Evolutionary conservation across 192 early-diverging fungal genomes (phyloP), one percentile per base, ranked within the genome.

Genomic region (Lobosporangium transversale): DNA sequence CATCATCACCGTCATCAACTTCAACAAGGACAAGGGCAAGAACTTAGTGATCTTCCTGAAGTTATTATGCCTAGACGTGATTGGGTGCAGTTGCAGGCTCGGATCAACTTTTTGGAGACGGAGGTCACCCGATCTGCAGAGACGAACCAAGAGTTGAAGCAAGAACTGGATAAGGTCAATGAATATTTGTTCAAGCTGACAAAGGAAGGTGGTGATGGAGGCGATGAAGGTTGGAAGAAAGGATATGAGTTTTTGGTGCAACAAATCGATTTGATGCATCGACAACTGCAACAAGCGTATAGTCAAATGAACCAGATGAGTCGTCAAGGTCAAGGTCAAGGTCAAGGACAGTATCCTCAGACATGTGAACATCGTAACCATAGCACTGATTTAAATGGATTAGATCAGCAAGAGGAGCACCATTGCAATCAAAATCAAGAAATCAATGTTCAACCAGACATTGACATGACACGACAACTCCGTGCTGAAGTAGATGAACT

Each of bases 241-340:
- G 64, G 67, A 21, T 76, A 76, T 31, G 73, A 76, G 24, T 76
- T 76, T 31, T 33, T 76, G 30, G 73, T 76, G n/a, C 64, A 76
- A 9, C 73, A 76, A 20, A 53, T 76, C 1, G 73, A 76, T 40
- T 17, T 67, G 33, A 67, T 76, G 73, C 73, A 76, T 26, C 73
- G 73, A 20, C 73, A 76, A 24, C 47, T 76, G 2, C 73, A 76
- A 36, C 7, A 54, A 20, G 53, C 64, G 1, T 45, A 67, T 30
- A 67, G 48, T 21, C 65, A 65, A 27, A 43, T 53, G 20, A 23
- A 29, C 37, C n/a, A n/a, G n/a, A n/a, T n/a, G n/a, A n/a, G n/a
- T n/a, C n/a, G n/a, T n/a, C n/a, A n/a, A n/a, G n/a, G n/a, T n/a
- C n/a, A n/a, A n/a, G n/a, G n/a, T n/a, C n/a, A n/a, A n/a, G n/a